Evolutionary conservation across 2,329 filamentous ascomycete species (phyloP), one percentile per base, ranked within the genome.

Genomic region (Geoglossum cookeanum): DNA sequence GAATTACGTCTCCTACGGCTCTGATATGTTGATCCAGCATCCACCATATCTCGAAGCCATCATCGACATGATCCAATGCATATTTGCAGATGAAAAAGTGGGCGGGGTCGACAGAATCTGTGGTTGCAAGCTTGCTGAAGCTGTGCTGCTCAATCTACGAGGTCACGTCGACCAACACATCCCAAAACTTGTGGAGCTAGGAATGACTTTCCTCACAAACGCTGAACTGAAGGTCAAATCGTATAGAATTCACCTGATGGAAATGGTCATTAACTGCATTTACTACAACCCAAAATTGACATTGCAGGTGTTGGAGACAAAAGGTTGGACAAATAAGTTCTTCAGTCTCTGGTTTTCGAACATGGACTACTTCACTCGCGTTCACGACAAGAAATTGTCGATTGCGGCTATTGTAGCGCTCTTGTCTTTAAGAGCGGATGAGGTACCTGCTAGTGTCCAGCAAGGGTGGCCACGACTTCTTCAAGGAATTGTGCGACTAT

Each of bases 371-470:
- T 97, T 98, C 73, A 86, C 81, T 56, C 80, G 92, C 47, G 92
- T 98, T 1, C 92, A 98, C 68, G 92, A 98, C 75, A 98, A 98
- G 79, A 98, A 96, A 76, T 77, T 98, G 30, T 96, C 88, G 61
- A 96, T 98, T 64, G 87, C 90, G 17, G 91, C 90, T 52, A 97
- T 98, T 64, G 84, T 87, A 59, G 79, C 88, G 4, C 79, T 98
- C 9, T 79, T 98, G 55, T 86, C 83, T 51, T 72, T 98, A 59
- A 81, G 79, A 60, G 82, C 83, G 9, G 83, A 87, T 56, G 85
- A 94, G 65, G 85, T 98, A 6, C 92, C 92, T 0, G 75, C 79
- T n/a, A 97, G 90, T 66, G 87, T 98, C 32, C 89, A 94, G 62
- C 87, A 89, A 62, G 92, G 92, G 57, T 98, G 92, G 92, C 91